Percentiles rank a stretch among this genome's conserved stretches.
These are phyloP conservation scores for Ricinus communis DNA, from an alignment of 345 rosid species.

Conservation along the genomic window DNA sequence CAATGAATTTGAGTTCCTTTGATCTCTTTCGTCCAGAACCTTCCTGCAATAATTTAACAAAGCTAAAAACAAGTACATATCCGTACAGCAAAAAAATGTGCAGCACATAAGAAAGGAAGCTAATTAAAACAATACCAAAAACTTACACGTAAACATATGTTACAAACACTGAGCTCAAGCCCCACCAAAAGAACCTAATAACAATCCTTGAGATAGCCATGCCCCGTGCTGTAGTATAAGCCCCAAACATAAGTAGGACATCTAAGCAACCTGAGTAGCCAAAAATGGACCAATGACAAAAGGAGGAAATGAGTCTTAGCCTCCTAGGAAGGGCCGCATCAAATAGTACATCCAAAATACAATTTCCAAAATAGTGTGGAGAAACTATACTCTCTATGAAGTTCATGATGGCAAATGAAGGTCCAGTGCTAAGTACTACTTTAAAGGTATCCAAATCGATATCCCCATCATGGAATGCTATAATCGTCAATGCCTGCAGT, in stretches of 20 bases:
- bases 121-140: background rate
- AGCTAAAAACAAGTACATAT: background rate
- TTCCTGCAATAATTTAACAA: slow-evolving; percentile 52
- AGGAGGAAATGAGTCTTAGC: background rate
- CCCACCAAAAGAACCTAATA: slow-evolving; percentile 88
- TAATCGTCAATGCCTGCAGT: slow-evolving; percentile 71
- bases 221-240: slow-evolving; percentile 86
- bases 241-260: slow-evolving; percentile 90
- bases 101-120: background rate
- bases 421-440: slow-evolving; percentile 79
- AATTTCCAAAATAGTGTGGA: slow-evolving; percentile 18
- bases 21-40: slow-evolving; percentile 70
- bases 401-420: slow-evolving; percentile 85
- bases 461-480: slow-evolving; percentile 69
- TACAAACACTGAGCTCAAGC: slow-evolving; percentile 61
- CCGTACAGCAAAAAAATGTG: background rate
- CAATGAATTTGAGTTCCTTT: slow-evolving; percentile 54
- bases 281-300: slow-evolving; percentile 20
- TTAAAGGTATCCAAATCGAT: slow-evolving; percentile 68
- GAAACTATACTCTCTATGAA: slow-evolving; percentile 68
- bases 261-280: slow-evolving; percentile 68
- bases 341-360: background rate
- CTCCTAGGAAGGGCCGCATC: background rate
- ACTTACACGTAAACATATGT: slow-evolving; percentile 82
- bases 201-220: slow-evolving; percentile 96